Conservation (phyloP, 352 stramenopile species). For the Globisporangium radiosum region DNA sequence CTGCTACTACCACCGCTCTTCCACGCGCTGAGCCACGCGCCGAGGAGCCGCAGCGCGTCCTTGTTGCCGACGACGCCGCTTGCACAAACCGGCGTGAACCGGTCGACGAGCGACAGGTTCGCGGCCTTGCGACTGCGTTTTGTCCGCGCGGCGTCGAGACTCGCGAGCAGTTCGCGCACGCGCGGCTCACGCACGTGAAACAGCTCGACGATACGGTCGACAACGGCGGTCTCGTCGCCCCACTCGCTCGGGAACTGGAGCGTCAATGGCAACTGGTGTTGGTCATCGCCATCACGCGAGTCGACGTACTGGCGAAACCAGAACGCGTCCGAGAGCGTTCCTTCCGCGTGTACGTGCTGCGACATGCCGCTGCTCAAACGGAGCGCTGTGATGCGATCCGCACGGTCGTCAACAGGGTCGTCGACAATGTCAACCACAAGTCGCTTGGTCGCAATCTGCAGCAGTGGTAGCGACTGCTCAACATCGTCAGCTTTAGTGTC, state of each 20-base stretch:
- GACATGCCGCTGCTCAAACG: slow-evolving; percentile 12
- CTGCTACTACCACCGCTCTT: slow-evolving; percentile 45
- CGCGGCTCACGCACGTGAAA: slow-evolving; percentile 49
- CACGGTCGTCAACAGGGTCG: neutral
- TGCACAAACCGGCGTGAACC: slow-evolving; percentile 48
- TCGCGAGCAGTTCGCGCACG: slow-evolving; percentile 41
- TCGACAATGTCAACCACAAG: slow-evolving; percentile 23
- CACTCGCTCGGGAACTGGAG: slow-evolving; percentile 8
- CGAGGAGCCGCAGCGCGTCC: slow-evolving; percentile 47
- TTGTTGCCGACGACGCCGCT: slow-evolving; percentile 68
- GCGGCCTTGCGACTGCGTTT: slow-evolving; percentile 41
- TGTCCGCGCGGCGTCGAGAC: slow-evolving; percentile 30
- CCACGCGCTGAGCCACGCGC: slow-evolving; percentile 70
- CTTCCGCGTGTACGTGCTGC: slow-evolving; percentile 33
- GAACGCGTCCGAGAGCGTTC: slow-evolving; percentile 46
- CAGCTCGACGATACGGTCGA: slow-evolving; percentile 46
- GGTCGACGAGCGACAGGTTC: slow-evolving; percentile 63
- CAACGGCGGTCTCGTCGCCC: slow-evolving; percentile 26
- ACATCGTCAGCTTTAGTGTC: slow-evolving; percentile 9
- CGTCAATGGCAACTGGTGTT: neutral
- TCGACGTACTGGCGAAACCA: slow-evolving; percentile 39
- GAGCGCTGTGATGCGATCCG: slow-evolving; percentile 4
- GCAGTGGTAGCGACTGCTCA: too few relatives aligned
- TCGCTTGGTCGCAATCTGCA: slow-evolving; percentile 1
- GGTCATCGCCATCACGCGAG: neutral